phyloP scores from a whole-genome alignment of 139 green algal species.

The Picochlorum sp. region DNA sequence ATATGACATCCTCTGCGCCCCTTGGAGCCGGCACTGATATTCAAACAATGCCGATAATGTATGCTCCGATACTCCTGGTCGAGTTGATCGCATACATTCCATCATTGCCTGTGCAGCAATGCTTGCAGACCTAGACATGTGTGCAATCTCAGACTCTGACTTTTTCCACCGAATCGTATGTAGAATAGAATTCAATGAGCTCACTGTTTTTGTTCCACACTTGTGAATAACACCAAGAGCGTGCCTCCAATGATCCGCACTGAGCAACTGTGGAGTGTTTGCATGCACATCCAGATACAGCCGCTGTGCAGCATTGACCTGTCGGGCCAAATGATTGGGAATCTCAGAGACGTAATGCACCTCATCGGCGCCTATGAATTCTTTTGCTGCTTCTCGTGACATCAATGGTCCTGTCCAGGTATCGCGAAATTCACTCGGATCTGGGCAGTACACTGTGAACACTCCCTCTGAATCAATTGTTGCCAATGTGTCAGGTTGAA shows the following conservation, averaged over 20 bases:
- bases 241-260: conserved; percentile 7
- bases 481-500: conserved; percentile 50
- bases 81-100: conserved; percentile 43
- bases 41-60: conserved; percentile 61
- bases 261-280: not conserved
- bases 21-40: conserved; percentile 39
- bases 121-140: conserved; percentile 50
- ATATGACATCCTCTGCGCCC: conserved; percentile 65
- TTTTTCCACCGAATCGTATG: conserved; percentile 62
- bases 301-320: conserved; percentile 10
- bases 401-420: conserved; percentile 44
- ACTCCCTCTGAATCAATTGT: conserved; percentile 13
- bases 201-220: not conserved
- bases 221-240: not conserved
- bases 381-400: conserved; percentile 25
- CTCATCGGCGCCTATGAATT: conserved; percentile 59
- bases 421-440: conserved; percentile 24
- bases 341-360: conserved; percentile 40
- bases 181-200: conserved; percentile 23
- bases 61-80: conserved; percentile 39
- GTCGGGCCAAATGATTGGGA: conserved; percentile 1
- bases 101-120: conserved; percentile 39
- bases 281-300: conserved; percentile 14
- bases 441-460: conserved; percentile 40
- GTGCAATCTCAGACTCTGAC: conserved; percentile 44